Percentiles rank a stretch among this genome's conserved stretches.
phyloP scores from a whole-genome alignment of 345 rosid species.

The Orychophragmus violaceus region DNA sequence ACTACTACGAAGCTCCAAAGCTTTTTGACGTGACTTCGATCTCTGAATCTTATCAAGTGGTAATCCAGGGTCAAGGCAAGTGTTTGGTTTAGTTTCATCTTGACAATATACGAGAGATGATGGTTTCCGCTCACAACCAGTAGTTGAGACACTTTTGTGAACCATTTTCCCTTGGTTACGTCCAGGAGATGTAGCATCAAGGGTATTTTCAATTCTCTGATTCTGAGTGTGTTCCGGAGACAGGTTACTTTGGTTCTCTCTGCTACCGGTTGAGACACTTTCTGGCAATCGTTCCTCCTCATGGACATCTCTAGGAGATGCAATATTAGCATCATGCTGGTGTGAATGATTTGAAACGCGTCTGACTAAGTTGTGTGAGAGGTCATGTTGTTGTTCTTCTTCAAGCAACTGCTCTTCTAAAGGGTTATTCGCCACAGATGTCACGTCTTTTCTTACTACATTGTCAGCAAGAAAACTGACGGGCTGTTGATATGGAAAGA shows the following conservation, averaged over 20 bases:
- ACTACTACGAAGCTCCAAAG: conserved; percentile 59
- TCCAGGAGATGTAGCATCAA: conserved; percentile 17
- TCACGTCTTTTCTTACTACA: conserved; percentile 21
- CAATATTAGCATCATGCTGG: conserved; percentile 35
- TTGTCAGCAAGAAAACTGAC: conserved; percentile 26
- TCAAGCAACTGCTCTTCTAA: conserved; percentile 23
- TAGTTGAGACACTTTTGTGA: conserved; percentile 28
- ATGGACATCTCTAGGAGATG: conserved; percentile 45
- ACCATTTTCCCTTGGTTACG: conserved; percentile 14
- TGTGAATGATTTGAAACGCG: conserved; percentile 19
- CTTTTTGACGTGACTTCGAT: conserved; percentile 71
- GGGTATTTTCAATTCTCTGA: conserved; percentile 7
- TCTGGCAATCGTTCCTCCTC: conserved; percentile 30
- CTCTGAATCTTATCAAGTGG: conserved; percentile 64
- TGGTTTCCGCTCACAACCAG: conserved; percentile 31
- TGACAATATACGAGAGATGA: conserved; percentile 41
- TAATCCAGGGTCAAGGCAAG: conserved; percentile 31
- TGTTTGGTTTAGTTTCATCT: conserved; percentile 29
- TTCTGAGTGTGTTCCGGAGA: conserved; percentile 1
- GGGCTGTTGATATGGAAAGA: conserved; percentile 33
- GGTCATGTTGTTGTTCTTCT: conserved; percentile 30
- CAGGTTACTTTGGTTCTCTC: conserved; percentile 6
- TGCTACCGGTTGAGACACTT: conserved; percentile 15
- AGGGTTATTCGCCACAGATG: conserved; percentile 13
- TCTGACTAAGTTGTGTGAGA: conserved; percentile 26